Evolutionary conservation across 257 asterid species (phyloP).

Genomic region (Ajuga chamaepitys): DNA sequence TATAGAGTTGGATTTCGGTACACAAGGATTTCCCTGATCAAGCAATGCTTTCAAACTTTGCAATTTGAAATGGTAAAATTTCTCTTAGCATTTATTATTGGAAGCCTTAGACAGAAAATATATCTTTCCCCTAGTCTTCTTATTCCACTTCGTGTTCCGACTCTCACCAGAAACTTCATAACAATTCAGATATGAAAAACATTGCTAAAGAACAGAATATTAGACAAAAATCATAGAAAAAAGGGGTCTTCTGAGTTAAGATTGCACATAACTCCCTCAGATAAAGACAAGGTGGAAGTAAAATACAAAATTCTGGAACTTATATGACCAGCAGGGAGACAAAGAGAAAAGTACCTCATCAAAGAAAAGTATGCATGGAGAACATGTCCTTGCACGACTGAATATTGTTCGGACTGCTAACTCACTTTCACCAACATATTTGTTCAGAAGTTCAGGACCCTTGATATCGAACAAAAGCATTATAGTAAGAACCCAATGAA

Average conservation of each 20-base stretch:
- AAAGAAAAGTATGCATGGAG: slow-evolving; percentile 93
- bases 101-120: too few relatives aligned
- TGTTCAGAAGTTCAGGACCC: slow-evolving; percentile 91
- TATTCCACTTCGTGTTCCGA: background rate
- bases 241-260: background rate
- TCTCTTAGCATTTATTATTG: too few relatives aligned
- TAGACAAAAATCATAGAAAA: background rate
- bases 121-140: background rate
- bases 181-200: background rate
- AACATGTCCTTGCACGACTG: slow-evolving; percentile 84
- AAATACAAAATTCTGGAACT: background rate
- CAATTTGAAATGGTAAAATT: too few relatives aligned
- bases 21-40: too few relatives aligned
- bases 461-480: slow-evolving; percentile 20
- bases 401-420: slow-evolving; percentile 68
- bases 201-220: background rate
- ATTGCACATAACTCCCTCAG: background rate
- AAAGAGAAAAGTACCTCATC: slow-evolving; percentile 55
- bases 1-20: too few relatives aligned
- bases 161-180: background rate
- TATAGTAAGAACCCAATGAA: background rate
- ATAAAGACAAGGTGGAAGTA: background rate
- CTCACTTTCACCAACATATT: slow-evolving; percentile 97
- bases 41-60: too few relatives aligned
- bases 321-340: background rate